These are phyloP conservation scores for Neopestalotiopsis sp. DNA, from an alignment of 2,329 filamentous ascomycete genomes.

Conservation along the genomic window DNA sequence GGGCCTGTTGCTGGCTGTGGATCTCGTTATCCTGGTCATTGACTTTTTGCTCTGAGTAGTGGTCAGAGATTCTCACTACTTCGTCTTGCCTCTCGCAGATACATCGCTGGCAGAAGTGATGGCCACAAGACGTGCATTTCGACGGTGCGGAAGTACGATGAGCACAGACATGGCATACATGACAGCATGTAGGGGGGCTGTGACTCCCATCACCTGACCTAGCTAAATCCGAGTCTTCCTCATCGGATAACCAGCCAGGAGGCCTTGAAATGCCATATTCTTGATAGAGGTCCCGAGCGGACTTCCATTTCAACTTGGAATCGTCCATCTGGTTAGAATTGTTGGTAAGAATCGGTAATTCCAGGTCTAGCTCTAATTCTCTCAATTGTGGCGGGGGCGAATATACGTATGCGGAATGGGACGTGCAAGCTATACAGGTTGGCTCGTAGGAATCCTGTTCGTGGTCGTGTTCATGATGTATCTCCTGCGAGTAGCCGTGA, in stretches of 20 bases:
- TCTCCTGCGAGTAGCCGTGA: conserved; percentile 23
- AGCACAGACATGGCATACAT: conserved; percentile 57
- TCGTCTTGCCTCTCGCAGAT: conserved; percentile 38
- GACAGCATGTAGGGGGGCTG: conserved; percentile 33
- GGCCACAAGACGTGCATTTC: conserved; percentile 54
- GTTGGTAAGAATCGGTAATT: background rate
- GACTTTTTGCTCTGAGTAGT: conserved; percentile 27
- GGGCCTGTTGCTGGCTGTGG: background rate
- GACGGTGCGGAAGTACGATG: conserved; percentile 42
- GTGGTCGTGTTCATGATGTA: conserved; percentile 12
- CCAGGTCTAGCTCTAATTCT: conserved; percentile 20
- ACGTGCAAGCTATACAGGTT: conserved; percentile 8
- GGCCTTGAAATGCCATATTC: conserved; percentile 52
- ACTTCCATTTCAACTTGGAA: conserved; percentile 32
- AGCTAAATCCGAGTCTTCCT: conserved; percentile 35
- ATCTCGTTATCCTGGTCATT: conserved; percentile 1
- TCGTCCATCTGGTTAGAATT: background rate
- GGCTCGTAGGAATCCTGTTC: conserved; percentile 3
- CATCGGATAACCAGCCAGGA: conserved; percentile 50
- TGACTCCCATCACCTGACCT: conserved; percentile 38
- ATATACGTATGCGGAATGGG: background rate
- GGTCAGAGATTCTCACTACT: conserved; percentile 25
- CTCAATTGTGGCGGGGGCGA: conserved; percentile 24
- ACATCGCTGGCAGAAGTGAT: conserved; percentile 55
- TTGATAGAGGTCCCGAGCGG: conserved; percentile 52